Base-by-base conservation (phyloP, 768 basidiomycete species). In the Hortiboletus flavorubellus region DNA sequence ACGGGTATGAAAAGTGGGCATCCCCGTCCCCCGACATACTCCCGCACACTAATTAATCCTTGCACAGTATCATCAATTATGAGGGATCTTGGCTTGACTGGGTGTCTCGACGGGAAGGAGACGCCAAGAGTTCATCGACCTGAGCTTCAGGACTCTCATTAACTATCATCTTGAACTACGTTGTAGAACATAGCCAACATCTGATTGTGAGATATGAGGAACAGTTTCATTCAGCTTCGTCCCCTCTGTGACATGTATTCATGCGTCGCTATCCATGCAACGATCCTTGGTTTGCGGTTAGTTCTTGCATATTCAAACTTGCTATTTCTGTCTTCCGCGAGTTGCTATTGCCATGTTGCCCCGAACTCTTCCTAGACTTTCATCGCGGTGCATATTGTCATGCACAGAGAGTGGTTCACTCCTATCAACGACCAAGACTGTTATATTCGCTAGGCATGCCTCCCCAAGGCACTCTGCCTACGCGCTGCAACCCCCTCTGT, bases 31-130 rank as follows among this genome's bases (percentile, higher is more conserved):
- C 35, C 31, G 33, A 33, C 49, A 5, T 47, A 1, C 12, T 4
- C 21, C 23, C 11, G 23, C 8, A 14, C 18, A 16, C 33, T 48
- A 6, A 53, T 26, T 26, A 18, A 15, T 7, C 30, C 8, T 42
- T 35, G 37, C 35, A 12, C 45, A 87, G 85, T 51, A 66, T 85
- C 46, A 69, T 83, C 54, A 94, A 93, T 64, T 96, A 93, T 68
- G 81, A 81, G 60, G 93, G 93, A 9, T 91, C 89, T 18, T 96
- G 91, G 91, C 69, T 91, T 50, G 90, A 95, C 61, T 96, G 93
- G 93, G 79, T 81, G 12, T 73, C 75, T 65, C 71, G 21, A 21
- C 21, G 75, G 75, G 67, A 84, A 75, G 59, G 76, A 72, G 54
- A 76, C 76, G 64, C 78, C 64, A 59, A 75, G 71, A 42, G 49